Conservation (phyloP, 768 basidiomycete genomes). For the Lactarius psammicola region DNA sequence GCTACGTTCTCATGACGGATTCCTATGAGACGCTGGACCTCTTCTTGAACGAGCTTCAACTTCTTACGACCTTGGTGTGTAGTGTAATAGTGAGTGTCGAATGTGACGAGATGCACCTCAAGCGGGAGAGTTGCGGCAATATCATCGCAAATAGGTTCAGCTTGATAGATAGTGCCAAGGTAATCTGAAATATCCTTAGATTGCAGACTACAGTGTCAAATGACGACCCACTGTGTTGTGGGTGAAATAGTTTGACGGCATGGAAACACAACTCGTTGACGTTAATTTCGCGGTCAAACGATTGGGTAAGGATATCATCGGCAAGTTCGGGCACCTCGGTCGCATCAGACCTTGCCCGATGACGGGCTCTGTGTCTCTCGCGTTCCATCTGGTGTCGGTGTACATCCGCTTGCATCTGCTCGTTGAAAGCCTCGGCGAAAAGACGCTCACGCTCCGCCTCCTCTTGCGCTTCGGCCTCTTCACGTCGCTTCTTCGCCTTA, state of each 20-base stretch:
- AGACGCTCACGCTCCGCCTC: constrained; percentile 48
- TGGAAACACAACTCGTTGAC: constrained; percentile 59
- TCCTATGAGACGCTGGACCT: constrained; percentile 57
- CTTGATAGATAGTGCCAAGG: constrained; percentile 66
- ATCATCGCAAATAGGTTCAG: constrained; percentile 73
- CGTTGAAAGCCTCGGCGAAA: constrained; percentile 55
- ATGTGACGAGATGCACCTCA: constrained; percentile 65
- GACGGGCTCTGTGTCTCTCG: constrained; percentile 53
- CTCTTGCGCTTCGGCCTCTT: constrained; percentile 51
- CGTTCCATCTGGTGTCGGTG: constrained; percentile 56
- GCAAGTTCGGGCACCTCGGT: constrained; percentile 54
- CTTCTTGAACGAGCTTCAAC: constrained; percentile 61
- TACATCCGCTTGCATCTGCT: constrained; percentile 64
- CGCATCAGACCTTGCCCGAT: constrained; percentile 67
- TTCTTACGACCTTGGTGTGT: constrained; percentile 72
- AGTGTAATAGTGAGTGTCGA: constrained; percentile 66
- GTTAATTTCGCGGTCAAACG: constrained; percentile 56
- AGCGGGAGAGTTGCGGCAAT: constrained; percentile 56
- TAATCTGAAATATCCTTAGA: constrained; percentile 43
- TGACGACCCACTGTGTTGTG: constrained; percentile 52
- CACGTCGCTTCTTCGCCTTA: constrained; percentile 44
- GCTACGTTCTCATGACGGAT: constrained; percentile 68
- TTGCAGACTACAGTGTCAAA: background rate
- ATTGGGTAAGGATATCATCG: constrained; percentile 49
- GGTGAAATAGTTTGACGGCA: constrained; percentile 70